phyloP scores from a whole-genome alignment of 192 early-diverging fungal species.

The Coemansia erecta region DNA sequence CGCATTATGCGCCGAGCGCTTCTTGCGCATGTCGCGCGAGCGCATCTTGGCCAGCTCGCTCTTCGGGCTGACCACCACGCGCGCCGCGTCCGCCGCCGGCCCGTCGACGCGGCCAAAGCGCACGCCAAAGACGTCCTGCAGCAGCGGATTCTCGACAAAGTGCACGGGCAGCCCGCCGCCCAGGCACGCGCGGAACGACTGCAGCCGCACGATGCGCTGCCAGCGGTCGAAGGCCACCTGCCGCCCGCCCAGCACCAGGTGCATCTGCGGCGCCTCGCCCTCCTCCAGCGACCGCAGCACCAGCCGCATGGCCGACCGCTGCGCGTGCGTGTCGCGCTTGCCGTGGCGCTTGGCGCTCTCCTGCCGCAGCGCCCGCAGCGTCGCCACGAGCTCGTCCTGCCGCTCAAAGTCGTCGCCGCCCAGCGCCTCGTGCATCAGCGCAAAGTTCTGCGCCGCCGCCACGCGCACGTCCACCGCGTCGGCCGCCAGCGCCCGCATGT shows the following conservation, averaged over 20 bases:
- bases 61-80: slow-evolving; percentile 28
- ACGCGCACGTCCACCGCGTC: slow-evolving; percentile 62
- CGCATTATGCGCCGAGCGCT: slow-evolving; percentile 6
- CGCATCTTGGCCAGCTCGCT: slow-evolving; percentile 41
- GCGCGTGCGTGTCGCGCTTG: slow-evolving; percentile 57
- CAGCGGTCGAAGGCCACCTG: slow-evolving; percentile 58
- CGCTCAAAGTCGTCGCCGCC: slow-evolving; percentile 55
- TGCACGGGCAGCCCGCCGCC: slow-evolving; percentile 47
- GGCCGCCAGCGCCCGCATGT: slow-evolving; percentile 58
- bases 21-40: slow-evolving; percentile 14
- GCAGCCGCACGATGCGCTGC: slow-evolving; percentile 46
- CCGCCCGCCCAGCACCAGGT: slow-evolving; percentile 52
- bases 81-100: background rate
- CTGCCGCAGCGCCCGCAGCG: slow-evolving; percentile 56
- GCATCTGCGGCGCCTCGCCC: slow-evolving; percentile 54
- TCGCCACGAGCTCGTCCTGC: slow-evolving; percentile 58
- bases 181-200: slow-evolving; percentile 30
- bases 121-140: slow-evolving; percentile 53
- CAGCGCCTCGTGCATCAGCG: slow-evolving; percentile 64
- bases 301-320: slow-evolving; percentile 65
- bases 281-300: slow-evolving; percentile 62
- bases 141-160: slow-evolving; percentile 47
- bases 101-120: slow-evolving; percentile 19
- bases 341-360: slow-evolving; percentile 59
- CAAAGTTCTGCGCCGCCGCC: slow-evolving; percentile 72